phyloP scores from a whole-genome alignment of 164 flowering plant species.

The Saururus chinensis region DNA sequence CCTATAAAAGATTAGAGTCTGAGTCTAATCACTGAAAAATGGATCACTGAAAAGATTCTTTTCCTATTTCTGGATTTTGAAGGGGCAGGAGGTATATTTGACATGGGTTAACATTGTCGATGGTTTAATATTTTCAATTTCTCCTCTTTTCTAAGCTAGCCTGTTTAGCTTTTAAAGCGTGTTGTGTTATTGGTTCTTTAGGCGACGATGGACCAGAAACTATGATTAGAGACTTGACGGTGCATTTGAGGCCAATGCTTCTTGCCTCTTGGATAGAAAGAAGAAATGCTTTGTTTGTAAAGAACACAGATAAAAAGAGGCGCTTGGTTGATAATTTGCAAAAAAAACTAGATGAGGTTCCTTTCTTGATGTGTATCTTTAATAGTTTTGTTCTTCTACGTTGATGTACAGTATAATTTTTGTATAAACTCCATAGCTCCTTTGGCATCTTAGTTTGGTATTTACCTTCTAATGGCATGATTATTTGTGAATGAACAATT shows the following conservation, averaged over 20 bases:
- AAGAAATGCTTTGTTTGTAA: conserved; percentile 62
- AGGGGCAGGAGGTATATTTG: conserved; percentile 52
- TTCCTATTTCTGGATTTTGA: conserved; percentile 63
- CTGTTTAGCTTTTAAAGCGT: background rate
- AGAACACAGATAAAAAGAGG: conserved; percentile 66
- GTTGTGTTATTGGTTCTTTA: conserved; percentile 7
- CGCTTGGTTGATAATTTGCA: conserved; percentile 62
- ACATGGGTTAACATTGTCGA: background rate
- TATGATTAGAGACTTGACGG: conserved; percentile 51
- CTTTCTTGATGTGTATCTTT: background rate
- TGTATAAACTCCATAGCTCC: no score
- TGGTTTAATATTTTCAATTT: background rate
- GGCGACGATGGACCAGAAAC: conserved; percentile 53
- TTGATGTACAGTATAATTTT: no score
- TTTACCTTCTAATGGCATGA: no score
- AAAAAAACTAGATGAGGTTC: conserved; percentile 83
- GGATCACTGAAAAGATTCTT: conserved; percentile 54
- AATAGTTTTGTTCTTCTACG: background rate
- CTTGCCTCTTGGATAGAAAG: conserved; percentile 58
- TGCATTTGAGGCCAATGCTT: conserved; percentile 73
- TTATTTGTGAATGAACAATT: no score
- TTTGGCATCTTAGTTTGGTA: no score
- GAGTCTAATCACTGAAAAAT: conserved; percentile 55
- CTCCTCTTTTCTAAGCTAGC: background rate
- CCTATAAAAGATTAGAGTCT: conserved; percentile 31